These are phyloP conservation scores for Guillardia theta DNA, from an alignment of 78 protist species.

Conservation along the genomic window DNA sequence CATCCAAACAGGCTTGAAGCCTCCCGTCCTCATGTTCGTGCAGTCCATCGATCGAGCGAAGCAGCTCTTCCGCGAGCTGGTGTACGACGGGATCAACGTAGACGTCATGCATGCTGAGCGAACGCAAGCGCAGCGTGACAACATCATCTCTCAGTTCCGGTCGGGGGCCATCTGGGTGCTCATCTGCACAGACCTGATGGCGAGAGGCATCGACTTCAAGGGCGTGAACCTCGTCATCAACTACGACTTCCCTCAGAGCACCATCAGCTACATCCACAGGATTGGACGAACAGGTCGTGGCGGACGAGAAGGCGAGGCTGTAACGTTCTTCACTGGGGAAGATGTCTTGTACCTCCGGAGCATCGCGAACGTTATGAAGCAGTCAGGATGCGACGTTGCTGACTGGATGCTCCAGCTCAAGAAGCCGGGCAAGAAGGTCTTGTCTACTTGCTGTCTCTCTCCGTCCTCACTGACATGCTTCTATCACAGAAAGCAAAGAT, in stretches of 20 bases:
- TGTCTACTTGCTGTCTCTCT: background rate
- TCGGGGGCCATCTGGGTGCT: slow-evolving; percentile 48
- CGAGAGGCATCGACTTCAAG: slow-evolving; percentile 70
- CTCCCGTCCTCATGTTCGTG: background rate
- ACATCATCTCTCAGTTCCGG: background rate
- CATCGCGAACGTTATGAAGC: background rate
- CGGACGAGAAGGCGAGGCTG: slow-evolving; percentile 47
- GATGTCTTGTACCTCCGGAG: background rate
- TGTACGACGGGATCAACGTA: slow-evolving; percentile 13
- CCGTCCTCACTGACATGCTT: background rate
- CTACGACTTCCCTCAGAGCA: slow-evolving; percentile 70
- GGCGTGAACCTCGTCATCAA: slow-evolving; percentile 57
- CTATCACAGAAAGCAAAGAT: background rate
- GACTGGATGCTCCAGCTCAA: background rate
- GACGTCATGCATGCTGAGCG: slow-evolving; percentile 28
- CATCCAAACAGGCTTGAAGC: background rate
- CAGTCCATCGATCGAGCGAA: slow-evolving; percentile 6
- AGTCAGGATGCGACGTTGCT: slow-evolving; percentile 1
- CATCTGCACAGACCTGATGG: slow-evolving; percentile 75
- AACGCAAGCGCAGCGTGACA: background rate
- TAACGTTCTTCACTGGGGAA: background rate
- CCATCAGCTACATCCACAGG: slow-evolving; percentile 77
- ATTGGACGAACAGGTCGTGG: slow-evolving; percentile 84
- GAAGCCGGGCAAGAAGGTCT: background rate
- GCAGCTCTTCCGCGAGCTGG: slow-evolving; percentile 14